A percentile compares a stretch with the other conserved stretches of the same genome.
Conservation (phyloP, 225 moss, liverwort and hornwort species). For the Sphagnum tenellum region DNA sequence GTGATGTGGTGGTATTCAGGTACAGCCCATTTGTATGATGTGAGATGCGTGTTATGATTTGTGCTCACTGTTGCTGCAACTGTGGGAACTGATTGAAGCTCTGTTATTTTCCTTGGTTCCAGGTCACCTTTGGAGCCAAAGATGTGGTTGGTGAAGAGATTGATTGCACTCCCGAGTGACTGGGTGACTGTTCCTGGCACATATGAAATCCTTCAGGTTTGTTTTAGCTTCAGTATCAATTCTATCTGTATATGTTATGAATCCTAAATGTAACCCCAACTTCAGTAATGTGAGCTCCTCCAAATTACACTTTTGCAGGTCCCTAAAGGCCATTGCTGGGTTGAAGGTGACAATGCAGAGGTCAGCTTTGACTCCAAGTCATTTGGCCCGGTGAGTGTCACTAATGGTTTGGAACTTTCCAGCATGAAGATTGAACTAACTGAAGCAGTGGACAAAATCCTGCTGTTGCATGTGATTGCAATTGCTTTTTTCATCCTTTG, state of each 20-base stretch:
- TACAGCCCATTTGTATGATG: conserved; percentile 3
- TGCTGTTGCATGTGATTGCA: too few species aligned
- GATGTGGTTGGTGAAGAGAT: conserved; percentile 81
- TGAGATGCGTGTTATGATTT: too few species aligned
- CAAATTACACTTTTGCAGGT: conserved; percentile 22
- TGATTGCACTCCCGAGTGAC: conserved; percentile 93
- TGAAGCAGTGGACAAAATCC: too few species aligned
- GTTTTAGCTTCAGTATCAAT: too few species aligned
- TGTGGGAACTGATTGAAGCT: too few species aligned
- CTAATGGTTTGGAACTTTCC: too few species aligned
- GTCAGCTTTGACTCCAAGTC: conserved; percentile 92
- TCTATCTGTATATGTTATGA: too few species aligned
- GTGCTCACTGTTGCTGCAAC: too few species aligned
- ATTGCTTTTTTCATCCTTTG: too few species aligned
- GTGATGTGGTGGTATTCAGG: conserved; percentile 99
- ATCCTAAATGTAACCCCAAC: too few species aligned
- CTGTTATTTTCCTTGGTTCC: background rate
- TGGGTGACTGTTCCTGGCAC: conserved; percentile 99
- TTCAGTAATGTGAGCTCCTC: too few species aligned
- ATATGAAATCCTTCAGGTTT: conserved; percentile 74
- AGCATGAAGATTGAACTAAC: too few species aligned
- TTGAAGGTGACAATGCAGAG: conserved; percentile 92
- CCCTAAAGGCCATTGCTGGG: conserved; percentile 99
- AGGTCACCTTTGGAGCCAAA: conserved; percentile 94
- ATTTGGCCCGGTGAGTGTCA: conserved; percentile 79